phyloP scores from a whole-genome alignment of 2,329 filamentous ascomycete genomes.

The Colletotrichum sp. region DNA sequence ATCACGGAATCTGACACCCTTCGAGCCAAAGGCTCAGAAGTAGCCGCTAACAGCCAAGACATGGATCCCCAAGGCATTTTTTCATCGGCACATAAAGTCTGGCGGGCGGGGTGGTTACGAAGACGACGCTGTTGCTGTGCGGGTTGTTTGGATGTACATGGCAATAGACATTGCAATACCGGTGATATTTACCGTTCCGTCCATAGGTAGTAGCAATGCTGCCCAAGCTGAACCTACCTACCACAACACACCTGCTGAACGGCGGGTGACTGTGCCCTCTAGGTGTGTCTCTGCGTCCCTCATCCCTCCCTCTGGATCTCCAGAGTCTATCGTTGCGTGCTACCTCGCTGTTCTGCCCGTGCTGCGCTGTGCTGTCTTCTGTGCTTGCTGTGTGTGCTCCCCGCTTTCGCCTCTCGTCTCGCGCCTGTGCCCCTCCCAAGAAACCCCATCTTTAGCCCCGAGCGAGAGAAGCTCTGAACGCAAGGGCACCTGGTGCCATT shows the following conservation, averaged over 20 bases:
- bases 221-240: not conserved
- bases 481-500: constrained; percentile 19
- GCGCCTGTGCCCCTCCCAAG: not conserved
- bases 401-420: not conserved
- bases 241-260: not conserved
- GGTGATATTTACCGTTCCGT: not conserved
- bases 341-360: not conserved
- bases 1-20: constrained; percentile 12
- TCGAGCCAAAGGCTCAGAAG: not conserved
- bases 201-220: not conserved
- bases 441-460: constrained; percentile 15
- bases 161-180: not conserved
- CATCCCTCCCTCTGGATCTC: not conserved
- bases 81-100: constrained; percentile 13
- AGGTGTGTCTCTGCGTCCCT: not conserved
- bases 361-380: not conserved
- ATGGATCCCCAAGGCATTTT: constrained; percentile 19
- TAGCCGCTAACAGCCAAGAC: constrained; percentile 18
- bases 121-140: not conserved
- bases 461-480: constrained; percentile 17
- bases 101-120: not conserved
- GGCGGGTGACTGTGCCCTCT: not conserved
- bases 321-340: not conserved
- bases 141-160: not conserved
- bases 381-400: not conserved